Conservation (phyloP, 73 alveolate genomes). For the Vitrella brassicaformis region DNA sequence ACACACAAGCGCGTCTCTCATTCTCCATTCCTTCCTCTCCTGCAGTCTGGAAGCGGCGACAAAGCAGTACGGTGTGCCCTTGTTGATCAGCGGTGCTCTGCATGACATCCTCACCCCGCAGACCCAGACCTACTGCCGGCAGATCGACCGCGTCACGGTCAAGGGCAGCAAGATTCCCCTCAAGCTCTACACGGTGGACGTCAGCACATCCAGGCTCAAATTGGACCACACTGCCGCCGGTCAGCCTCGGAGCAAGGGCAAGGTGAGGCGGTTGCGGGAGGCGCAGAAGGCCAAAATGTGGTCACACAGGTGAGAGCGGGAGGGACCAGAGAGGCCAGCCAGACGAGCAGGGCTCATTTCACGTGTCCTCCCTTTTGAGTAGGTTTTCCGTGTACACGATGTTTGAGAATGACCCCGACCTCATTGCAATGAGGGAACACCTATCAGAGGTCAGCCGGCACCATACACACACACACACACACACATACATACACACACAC, state of each 20-base stretch:
- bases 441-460: not conserved
- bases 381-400: not conserved
- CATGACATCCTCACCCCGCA: slow-evolving; percentile 10
- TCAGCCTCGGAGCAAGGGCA: not conserved
- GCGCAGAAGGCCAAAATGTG: not conserved
- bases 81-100: slow-evolving; percentile 33
- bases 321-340: too few relatives aligned
- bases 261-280: not conserved
- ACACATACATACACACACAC: too few relatives aligned
- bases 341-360: too few relatives aligned
- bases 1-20: too few relatives aligned
- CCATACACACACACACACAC: too few relatives aligned
- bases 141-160: slow-evolving; percentile 22
- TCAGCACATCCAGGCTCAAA: slow-evolving; percentile 13
- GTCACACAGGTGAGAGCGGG: too few relatives aligned
- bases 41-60: slow-evolving; percentile 42
- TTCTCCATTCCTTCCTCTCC: not conserved
- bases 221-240: not conserved
- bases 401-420: not conserved
- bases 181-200: slow-evolving; percentile 17
- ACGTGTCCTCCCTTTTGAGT: too few relatives aligned
- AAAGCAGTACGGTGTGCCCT: slow-evolving; percentile 46
- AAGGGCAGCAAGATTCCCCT: slow-evolving; percentile 15
- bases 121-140: slow-evolving; percentile 10
- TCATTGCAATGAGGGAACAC: not conserved